phyloP scores from a whole-genome alignment of 768 basidiomycete genomes.

The Psilocybe azurescens region DNA sequence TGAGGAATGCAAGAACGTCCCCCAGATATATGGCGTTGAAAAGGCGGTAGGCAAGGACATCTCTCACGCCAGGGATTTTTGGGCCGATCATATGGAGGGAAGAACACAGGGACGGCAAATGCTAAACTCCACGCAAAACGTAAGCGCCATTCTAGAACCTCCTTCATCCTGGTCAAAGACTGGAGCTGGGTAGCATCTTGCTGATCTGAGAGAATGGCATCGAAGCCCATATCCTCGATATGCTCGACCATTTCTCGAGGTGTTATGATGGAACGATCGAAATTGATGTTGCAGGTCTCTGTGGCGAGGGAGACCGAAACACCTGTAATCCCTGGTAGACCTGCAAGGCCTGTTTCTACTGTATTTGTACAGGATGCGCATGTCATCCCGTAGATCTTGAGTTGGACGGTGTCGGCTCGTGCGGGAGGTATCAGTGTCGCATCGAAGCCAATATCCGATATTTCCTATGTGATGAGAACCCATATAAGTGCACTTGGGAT shows the following conservation, averaged over 20 bases:
- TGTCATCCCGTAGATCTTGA: constrained; percentile 92
- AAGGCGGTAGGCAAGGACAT: constrained; percentile 55
- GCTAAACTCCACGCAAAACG: constrained; percentile 75
- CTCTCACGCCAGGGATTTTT: constrained; percentile 62
- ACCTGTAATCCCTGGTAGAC: constrained; percentile 73
- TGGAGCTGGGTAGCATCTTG: constrained; percentile 83
- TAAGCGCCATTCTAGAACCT: constrained; percentile 87
- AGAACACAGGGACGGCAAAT: constrained; percentile 95
- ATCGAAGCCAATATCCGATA: constrained; percentile 92
- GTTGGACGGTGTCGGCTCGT: constrained; percentile 68
- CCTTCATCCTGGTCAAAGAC: constrained; percentile 87
- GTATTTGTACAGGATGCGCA: constrained; percentile 82
- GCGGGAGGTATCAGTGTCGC: constrained; percentile 74
- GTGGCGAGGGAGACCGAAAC: constrained; percentile 80
- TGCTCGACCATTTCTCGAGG: constrained; percentile 89
- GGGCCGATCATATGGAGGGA: constrained; percentile 86
- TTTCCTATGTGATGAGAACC: constrained; percentile 62
- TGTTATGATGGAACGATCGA: constrained; percentile 74
- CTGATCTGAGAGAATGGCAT: constrained; percentile 84
- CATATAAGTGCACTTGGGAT: constrained; percentile 11
- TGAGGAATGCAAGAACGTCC: constrained; percentile 72
- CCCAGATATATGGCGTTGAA: constrained; percentile 79
- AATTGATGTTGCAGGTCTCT: constrained; percentile 75
- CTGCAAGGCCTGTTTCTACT: constrained; percentile 71
- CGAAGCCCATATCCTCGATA: constrained; percentile 89